These are phyloP conservation scores for Pycnococcus provasolii DNA, from an alignment of 139 green algal genomes.

Conservation along the genomic window DNA sequence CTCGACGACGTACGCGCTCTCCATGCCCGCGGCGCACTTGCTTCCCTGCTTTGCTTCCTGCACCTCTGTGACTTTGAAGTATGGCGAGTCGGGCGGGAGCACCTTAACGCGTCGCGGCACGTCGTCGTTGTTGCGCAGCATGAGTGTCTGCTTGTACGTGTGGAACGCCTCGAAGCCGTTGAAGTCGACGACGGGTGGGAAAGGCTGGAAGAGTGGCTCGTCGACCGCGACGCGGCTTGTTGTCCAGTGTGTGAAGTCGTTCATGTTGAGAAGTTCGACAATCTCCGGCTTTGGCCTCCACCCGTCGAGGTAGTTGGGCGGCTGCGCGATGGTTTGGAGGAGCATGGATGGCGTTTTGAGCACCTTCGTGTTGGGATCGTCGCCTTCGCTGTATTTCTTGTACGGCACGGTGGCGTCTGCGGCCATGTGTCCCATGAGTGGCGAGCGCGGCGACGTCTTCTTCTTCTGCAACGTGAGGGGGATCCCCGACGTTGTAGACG, in stretches of 20 bases:
- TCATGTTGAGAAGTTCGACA: slow-evolving; percentile 54
- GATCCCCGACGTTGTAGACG: no score
- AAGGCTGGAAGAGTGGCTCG: slow-evolving; percentile 67
- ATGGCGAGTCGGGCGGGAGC: slow-evolving; percentile 20
- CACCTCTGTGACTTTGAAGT: slow-evolving; percentile 40
- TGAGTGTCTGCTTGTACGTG: slow-evolving; percentile 45
- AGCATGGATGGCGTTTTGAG: no score
- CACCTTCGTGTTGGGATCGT: slow-evolving; percentile 19
- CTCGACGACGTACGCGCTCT: slow-evolving; percentile 47
- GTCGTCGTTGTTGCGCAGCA: slow-evolving; percentile 66
- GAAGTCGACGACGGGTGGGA: slow-evolving; percentile 55
- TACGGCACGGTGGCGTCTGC: slow-evolving; percentile 37
- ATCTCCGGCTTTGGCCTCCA: slow-evolving; percentile 52
- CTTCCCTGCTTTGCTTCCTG: neutral
- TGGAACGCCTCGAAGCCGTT: slow-evolving; percentile 49
- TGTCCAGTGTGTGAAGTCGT: slow-evolving; percentile 52
- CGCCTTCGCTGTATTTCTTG: slow-evolving; percentile 40
- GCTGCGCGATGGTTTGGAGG: no score
- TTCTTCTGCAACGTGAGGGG: no score
- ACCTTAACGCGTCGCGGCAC: slow-evolving; percentile 29
- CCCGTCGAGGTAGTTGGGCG: slow-evolving; percentile 20
- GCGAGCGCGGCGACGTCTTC: no score
- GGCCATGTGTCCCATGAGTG: no score
- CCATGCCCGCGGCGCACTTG: slow-evolving; percentile 58
- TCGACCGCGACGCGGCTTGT: slow-evolving; percentile 41